Evolutionary conservation across 495 filamentous ascomycete genomes (phyloP), one percentile per base, ranked within the genome.

Genomic region (Aspergillus diversus): DNA sequence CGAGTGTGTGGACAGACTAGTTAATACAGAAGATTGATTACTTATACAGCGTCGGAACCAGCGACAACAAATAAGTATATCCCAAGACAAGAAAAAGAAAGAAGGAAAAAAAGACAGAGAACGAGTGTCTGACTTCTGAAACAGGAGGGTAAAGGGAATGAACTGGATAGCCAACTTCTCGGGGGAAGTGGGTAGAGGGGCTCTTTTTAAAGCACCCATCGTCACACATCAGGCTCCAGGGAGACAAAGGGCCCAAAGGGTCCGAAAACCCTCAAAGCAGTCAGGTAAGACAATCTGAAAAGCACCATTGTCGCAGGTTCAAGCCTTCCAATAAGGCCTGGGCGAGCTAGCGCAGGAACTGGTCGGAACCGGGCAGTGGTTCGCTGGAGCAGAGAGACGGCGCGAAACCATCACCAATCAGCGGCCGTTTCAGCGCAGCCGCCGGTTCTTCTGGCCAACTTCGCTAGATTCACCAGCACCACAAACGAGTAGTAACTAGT

Each of bases 51-150:
- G 32, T 59, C 42, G 56, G 16, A 59, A 42, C 46, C 57, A 60
- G 57, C 32, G 42, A 42, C 27, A 60, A 64, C 62, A 57, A 60
- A 17, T 42, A 33, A 55, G 56, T 60, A 33, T 64, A 46, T 55
- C 33, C 42, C 34, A 35, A 35, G 34, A 60, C 15, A 60, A 11
- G 16, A 57, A 47, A 54, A 67, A 69, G 66, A 55, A 57, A 56
- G 53, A 59, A 64, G 48, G 69, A 66, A 76, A 69, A 60, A 78
- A 74, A 67, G 64, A 55, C 59, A 69, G 42, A 70, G 63, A 68
- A 71, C 64, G 72, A 71, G 27, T 54, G 51, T 54, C 51, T 54
- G 51, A 54, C 51, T 54, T 54, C 31, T 50, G 43, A 33, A 50
- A 50, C 16, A 7, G 50, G 21, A n/a, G n/a, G 32, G 34, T 32